Evolutionary conservation across 371 early-diverging fungal species (phyloP).

Genomic region (Rhizopus sp.): DNA sequence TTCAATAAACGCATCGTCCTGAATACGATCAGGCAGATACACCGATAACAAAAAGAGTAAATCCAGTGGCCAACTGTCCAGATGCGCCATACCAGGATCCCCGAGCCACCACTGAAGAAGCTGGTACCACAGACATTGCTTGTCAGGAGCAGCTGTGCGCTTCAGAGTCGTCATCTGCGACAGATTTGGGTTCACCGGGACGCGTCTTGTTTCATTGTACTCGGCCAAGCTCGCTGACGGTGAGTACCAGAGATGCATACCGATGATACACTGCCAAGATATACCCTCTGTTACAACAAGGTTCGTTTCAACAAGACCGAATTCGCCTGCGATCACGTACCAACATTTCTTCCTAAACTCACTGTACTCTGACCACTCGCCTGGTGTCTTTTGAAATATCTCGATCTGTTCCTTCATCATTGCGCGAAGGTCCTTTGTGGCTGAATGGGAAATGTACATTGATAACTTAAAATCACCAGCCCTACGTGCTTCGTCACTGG

Average conservation of each 20-base stretch:
- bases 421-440: not conserved
- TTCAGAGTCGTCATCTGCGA: not conserved
- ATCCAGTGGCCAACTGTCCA: slow-evolving; percentile 21
- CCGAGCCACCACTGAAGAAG: slow-evolving; percentile 20
- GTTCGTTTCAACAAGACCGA: slow-evolving; percentile 4
- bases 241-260: slow-evolving; percentile 24
- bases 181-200: not conserved
- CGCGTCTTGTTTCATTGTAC: slow-evolving; percentile 5
- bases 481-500: slow-evolving; percentile 8
- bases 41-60: slow-evolving; percentile 17
- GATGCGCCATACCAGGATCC: not conserved
- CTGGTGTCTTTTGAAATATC: not conserved
- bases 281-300: slow-evolving; percentile 13
- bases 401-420: slow-evolving; percentile 6
- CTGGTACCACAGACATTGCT: slow-evolving; percentile 23
- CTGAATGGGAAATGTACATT: slow-evolving; percentile 19
- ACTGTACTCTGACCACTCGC: not conserved
- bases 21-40: slow-evolving; percentile 5
- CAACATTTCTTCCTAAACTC: slow-evolving; percentile 17
- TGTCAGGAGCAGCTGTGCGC: slow-evolving; percentile 10
- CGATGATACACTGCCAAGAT: slow-evolving; percentile 19
- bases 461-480: slow-evolving; percentile 5
- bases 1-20: not conserved
- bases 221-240: not conserved
- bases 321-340: slow-evolving; percentile 11